Conservation (phyloP, 345 rosid species). For the Murraya koenigii region DNA sequence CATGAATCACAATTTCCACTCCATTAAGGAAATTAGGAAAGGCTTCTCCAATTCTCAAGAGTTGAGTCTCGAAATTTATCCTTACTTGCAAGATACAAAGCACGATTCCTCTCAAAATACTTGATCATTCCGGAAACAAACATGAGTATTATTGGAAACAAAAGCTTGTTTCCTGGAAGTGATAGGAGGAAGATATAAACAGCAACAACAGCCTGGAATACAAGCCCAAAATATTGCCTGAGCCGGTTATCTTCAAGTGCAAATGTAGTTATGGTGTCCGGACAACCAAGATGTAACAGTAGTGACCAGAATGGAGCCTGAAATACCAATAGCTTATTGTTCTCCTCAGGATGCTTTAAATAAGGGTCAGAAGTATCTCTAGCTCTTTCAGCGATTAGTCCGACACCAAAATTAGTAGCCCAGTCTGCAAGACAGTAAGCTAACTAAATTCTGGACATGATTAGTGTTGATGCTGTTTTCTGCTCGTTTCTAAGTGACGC, state of each 20-base stretch:
- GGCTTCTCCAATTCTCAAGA: no score
- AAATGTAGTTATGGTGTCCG: constrained; percentile 72
- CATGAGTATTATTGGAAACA: constrained; percentile 32
- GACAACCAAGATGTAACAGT: no score
- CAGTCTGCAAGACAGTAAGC: constrained; percentile 60
- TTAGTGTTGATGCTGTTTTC: no score
- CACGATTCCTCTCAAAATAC: constrained; percentile 58
- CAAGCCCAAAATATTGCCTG: constrained; percentile 46
- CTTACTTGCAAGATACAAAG: constrained; percentile 56
- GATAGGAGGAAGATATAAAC: constrained; percentile 45
- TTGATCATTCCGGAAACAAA: constrained; percentile 53
- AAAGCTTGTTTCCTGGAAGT: constrained; percentile 28
- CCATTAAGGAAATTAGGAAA: no score
- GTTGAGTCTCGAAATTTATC: constrained; percentile 57
- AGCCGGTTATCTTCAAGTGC: constrained; percentile 72
- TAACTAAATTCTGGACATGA: constrained; percentile 46
- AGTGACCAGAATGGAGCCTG: no score
- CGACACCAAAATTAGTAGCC: constrained; percentile 30
- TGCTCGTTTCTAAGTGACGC: no score
- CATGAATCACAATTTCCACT: no score
- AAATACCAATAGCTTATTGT: constrained; percentile 46
- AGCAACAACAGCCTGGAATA: constrained; percentile 42
- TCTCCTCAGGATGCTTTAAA: neutral
- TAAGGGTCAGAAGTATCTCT: neutral
- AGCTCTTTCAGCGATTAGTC: constrained; percentile 42